Evolutionary conservation across 2,329 filamentous ascomycete genomes (phyloP), one percentile per base, ranked within the genome.

Genomic region (Graphiopsis chlorocephala): DNA sequence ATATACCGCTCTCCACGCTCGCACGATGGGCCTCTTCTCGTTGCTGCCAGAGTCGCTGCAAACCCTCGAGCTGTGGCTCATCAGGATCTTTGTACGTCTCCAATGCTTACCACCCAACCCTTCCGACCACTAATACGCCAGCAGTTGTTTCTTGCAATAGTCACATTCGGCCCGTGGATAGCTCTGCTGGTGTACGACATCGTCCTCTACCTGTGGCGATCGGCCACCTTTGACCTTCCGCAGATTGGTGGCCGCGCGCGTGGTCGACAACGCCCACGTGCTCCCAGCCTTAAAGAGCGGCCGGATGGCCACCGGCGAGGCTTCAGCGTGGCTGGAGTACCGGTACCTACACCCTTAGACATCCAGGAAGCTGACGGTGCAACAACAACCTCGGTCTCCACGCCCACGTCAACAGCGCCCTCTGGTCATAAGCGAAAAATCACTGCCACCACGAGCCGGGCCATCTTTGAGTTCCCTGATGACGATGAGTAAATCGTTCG

Each of bases 111-210:
- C 65, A 50, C 35, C 20, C 35, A 58, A 31, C 59, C 26, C 25
- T 17, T 59, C 29, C n/a, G 23, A 33, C 52, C 48, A 28, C 45
- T 53, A 12, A 56, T 47, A 64, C 65, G 50, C 12, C 3, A 17
- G 60, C 71, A 90, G 88, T 76, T 90, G 33, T 70, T 89, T 64
- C 82, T 90, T 65, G 87, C 84, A 26, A 70, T 85, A 50, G 69
- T 89, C 50, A 85, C 83, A 53, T 85, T 90, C 68, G 83, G 84
- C 1, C 88, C 88, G 12, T 90, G 88, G 86, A 75, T 83, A 5
- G 77, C 84, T 26, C 76, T 90, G 38, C 78, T 91, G 67, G 63
- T 87, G 67, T 90, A 90, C 78, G 88, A 91, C 73, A 74, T 88
- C 62, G 68, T 84, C 26, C 81, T 90, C 48, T 91, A 89, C 76